These are phyloP conservation scores for Gonapodya prolifera DNA, from an alignment of 192 early-diverging fungal species.

Conservation along the genomic window DNA sequence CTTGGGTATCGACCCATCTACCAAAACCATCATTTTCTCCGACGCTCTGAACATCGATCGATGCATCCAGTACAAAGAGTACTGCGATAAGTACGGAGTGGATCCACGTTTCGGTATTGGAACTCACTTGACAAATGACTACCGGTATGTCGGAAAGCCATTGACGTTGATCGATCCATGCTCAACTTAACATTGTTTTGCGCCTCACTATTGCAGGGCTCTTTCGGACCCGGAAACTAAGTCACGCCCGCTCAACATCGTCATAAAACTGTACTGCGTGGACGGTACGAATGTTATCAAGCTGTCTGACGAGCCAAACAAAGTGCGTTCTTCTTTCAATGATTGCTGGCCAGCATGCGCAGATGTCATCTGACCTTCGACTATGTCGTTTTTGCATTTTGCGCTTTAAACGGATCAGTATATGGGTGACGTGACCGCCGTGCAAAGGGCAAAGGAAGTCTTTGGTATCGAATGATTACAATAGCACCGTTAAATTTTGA, in stretches of 20 bases:
- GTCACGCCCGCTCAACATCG: conserved; percentile 53
- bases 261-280: conserved; percentile 56
- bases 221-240: conserved; percentile 12
- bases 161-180: neutral
- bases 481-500: too few species aligned
- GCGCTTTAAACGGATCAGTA: neutral
- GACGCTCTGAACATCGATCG: conserved; percentile 43
- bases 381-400: too few species aligned
- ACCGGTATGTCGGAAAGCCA: conserved; percentile 2
- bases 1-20: conserved; percentile 39
- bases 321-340: conserved; percentile 18
- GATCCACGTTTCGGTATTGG: conserved; percentile 57
- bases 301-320: conserved; percentile 51
- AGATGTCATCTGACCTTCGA: too few species aligned
- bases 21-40: conserved; percentile 58
- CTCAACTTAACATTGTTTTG: neutral
- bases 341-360: too few species aligned
- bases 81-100: conserved; percentile 28
- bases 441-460: conserved; percentile 28
- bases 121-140: conserved; percentile 66
- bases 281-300: conserved; percentile 47
- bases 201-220: neutral
- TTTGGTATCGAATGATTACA: conserved; percentile 16
- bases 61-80: conserved; percentile 32
- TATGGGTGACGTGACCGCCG: conserved; percentile 30